Evolutionary conservation across 2,329 filamentous ascomycete genomes (phyloP).

Genomic region (Xylariaceae sp.): DNA sequence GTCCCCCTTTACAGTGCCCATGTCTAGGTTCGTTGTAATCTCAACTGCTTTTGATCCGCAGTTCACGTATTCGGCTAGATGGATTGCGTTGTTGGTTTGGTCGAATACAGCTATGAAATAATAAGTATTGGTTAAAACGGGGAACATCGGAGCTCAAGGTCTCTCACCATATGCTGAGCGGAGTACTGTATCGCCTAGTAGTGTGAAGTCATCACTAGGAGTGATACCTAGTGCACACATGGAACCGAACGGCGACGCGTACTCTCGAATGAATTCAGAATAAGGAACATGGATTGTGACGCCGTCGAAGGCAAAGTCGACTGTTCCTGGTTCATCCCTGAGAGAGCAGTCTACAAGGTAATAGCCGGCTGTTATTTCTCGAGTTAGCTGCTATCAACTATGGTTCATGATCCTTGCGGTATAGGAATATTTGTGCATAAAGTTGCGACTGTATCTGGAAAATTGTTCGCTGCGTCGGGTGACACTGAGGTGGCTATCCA

Average conservation of each 20-base stretch:
- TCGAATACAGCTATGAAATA: conserved; percentile 45
- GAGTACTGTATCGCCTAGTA: conserved; percentile 58
- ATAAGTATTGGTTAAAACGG: conserved; percentile 2
- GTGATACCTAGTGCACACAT: conserved; percentile 49
- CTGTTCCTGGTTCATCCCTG: conserved; percentile 36
- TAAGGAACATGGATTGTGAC: conserved; percentile 48
- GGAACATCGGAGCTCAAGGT: not conserved
- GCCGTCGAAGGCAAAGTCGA: conserved; percentile 48
- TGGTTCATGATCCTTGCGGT: no score
- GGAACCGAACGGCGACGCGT: conserved; percentile 22
- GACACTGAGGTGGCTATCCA: no score
- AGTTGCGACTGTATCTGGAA: no score
- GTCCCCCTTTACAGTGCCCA: conserved; percentile 25
- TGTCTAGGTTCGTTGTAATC: conserved; percentile 29
- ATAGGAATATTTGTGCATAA: no score
- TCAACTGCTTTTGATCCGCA: conserved; percentile 45
- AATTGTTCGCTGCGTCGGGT: no score
- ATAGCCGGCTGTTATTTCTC: conserved; percentile 35
- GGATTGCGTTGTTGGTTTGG: conserved; percentile 44
- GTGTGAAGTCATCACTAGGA: conserved; percentile 42
- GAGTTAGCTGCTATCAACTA: no score
- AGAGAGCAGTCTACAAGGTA: conserved; percentile 45
- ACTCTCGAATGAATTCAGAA: conserved; percentile 43
- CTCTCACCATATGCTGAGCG: conserved; percentile 49
- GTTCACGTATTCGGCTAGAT: conserved; percentile 48